These are phyloP conservation scores for Nannochloropsis gaditana DNA, from an alignment of 108 stramenopile genomes.

Conservation along the genomic window DNA sequence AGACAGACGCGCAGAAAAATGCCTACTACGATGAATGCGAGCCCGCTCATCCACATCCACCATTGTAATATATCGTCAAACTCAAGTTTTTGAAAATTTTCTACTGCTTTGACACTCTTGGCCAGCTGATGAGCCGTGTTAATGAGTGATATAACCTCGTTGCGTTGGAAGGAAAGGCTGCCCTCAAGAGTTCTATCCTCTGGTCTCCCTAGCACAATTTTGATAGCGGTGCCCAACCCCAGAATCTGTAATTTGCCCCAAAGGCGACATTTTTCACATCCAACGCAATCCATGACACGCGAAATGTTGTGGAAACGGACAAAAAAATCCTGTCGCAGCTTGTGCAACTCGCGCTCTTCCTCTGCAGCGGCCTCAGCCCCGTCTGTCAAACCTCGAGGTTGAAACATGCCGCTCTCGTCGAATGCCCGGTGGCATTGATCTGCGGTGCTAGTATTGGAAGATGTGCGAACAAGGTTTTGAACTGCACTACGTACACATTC, in stretches of 20 bases:
- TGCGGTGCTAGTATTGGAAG: not conserved
- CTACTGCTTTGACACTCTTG: constrained; percentile 44
- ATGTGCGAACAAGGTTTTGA: not conserved
- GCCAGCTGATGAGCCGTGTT: constrained; percentile 55
- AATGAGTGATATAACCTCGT: constrained; percentile 55
- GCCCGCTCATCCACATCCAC: not conserved
- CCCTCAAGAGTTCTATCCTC: constrained; percentile 30
- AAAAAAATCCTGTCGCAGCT: constrained; percentile 50
- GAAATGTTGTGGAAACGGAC: constrained; percentile 62
- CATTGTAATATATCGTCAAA: not conserved
- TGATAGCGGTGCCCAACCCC: constrained; percentile 52
- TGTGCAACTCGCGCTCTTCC: not conserved
- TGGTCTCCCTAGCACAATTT: constrained; percentile 42
- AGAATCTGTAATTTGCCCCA: constrained; percentile 55
- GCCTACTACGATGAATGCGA: not conserved
- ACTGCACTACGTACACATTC: not conserved
- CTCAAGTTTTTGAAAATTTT: constrained; percentile 34
- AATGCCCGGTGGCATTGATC: constrained; percentile 43
- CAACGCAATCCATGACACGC: constrained; percentile 93
- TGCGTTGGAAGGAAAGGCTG: constrained; percentile 27
- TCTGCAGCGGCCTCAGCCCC: not conserved
- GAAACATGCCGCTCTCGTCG: constrained; percentile 50
- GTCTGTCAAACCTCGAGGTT: not conserved
- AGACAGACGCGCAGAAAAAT: not conserved
- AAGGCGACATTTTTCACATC: constrained; percentile 84